A percentile compares a stretch with the other conserved stretches of the same genome.
Evolutionary conservation across 352 stramenopile genomes (phyloP).

Genomic region (Pythium plurisporium): DNA sequence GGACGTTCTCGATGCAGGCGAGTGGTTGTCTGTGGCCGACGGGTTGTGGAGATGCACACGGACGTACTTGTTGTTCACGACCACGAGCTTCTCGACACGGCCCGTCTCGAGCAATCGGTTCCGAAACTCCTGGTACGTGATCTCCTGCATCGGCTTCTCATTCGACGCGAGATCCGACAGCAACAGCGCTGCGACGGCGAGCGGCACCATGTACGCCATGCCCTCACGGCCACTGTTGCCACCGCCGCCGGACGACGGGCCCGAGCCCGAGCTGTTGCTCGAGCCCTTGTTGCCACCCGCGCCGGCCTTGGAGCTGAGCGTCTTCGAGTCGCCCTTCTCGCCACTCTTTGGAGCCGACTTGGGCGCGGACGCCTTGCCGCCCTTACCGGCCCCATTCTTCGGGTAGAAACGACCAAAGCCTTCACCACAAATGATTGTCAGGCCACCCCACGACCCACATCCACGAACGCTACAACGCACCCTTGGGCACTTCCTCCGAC

Average conservation of each 20-base stretch:
- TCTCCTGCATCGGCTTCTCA: slow-evolving; percentile 87
- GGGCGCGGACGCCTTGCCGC: slow-evolving; percentile 38
- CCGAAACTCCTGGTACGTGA: slow-evolving; percentile 91
- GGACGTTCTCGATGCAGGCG: slow-evolving; percentile 1
- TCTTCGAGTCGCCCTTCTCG: slow-evolving; percentile 57
- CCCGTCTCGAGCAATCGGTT: slow-evolving; percentile 81
- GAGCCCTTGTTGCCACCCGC: slow-evolving; percentile 36
- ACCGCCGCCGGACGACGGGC: slow-evolving; percentile 27
- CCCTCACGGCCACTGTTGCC: slow-evolving; percentile 45
- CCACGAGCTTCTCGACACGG: slow-evolving; percentile 84
- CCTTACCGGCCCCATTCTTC: slow-evolving; percentile 49
- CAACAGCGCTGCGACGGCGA: slow-evolving; percentile 68
- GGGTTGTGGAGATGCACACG: slow-evolving; percentile 80
- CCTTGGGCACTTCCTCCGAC: slow-evolving; percentile 73
- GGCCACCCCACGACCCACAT: neutral
- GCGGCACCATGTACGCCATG: slow-evolving; percentile 69
- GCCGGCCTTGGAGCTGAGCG: slow-evolving; percentile 58
- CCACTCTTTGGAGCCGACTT: slow-evolving; percentile 46
- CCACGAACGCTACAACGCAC: slow-evolving; percentile 11
- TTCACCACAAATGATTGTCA: slow-evolving; percentile 1
- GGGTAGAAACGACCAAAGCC: slow-evolving; percentile 84
- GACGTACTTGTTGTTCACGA: slow-evolving; percentile 91
- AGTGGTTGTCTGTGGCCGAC: neutral
- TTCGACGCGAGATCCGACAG: slow-evolving; percentile 66
- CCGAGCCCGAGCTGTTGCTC: slow-evolving; percentile 19